Evolutionary conservation across 768 basidiomycete species (phyloP), one percentile per base, ranked within the genome.

Genomic region (Suillus subluteus): DNA sequence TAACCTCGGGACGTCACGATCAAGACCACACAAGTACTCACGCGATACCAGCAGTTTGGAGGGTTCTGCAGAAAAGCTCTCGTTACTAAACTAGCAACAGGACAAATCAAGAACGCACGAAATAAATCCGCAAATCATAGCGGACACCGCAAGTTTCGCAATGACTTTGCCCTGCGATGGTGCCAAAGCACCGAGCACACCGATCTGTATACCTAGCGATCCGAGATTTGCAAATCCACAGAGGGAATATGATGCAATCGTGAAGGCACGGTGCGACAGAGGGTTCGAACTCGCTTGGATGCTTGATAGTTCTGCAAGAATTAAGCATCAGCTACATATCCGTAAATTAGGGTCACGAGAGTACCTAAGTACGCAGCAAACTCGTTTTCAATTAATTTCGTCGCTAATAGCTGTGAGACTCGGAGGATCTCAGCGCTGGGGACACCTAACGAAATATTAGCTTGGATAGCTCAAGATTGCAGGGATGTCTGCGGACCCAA

Each of bases 201-300:
- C 91, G 67, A 92, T 87, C 76, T 95, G 92, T 70, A 96, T 94
- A 73, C 95, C 95, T 32, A 95, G 81, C 8, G 92, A 92, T 64
- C 91, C 88, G 55, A 94, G 81, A 75, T 96, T 96, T 66, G 93
- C 93, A 73, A 97, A 97, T 12, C 96, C 96, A 77, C 94, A 96
- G 18, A 96, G 88, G 18, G 91, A 90, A 75, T 96, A 97, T 41
- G 91, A 88, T 16, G 91, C 88, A 70, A 96, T 95, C 62, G 90
- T 91, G 79, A 83, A 95, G 26, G 88, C 92, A 65, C 91, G 92
- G 38, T 78, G 82, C 26, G 88, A 88, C 62, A 95, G 84, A 4
- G 91, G 86, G 61, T 82, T 78, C 30, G 79, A 75, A 66, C 76
- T 73, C 9, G 79, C 78, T 67, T 88, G 82, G 62, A 94, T 82